A percentile compares a stretch with the other conserved stretches of the same genome.
phyloP scores from a whole-genome alignment of 257 asterid genomes.

The Plantago major region DNA sequence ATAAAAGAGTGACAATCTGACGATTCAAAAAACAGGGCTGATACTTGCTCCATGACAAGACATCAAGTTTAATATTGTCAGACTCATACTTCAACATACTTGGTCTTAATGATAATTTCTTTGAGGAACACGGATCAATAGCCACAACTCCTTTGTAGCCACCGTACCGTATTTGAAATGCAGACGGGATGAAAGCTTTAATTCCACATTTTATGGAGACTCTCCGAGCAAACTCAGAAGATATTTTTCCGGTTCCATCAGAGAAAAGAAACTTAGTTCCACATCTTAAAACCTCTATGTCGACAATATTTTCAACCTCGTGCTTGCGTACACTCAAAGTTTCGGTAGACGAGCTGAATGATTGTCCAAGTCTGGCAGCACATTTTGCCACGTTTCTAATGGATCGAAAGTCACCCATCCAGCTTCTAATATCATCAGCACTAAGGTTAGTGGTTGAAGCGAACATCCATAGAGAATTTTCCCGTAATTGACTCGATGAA shows the following conservation, averaged over 20 bases:
- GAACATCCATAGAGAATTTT: constrained; percentile 94
- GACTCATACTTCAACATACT: constrained; percentile 84
- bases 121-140: constrained; percentile 49
- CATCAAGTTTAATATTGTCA: constrained; percentile 56
- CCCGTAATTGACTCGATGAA: constrained; percentile 86
- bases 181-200: constrained; percentile 49
- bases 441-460: constrained; percentile 38
- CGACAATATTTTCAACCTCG: constrained; percentile 52
- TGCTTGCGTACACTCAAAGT: constrained; percentile 43
- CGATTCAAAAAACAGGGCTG: constrained; percentile 86
- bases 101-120: constrained; percentile 58
- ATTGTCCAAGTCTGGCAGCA: constrained; percentile 93
- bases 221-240: constrained; percentile 50
- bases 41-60: constrained; percentile 72
- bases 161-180: constrained; percentile 83
- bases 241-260: constrained; percentile 92
- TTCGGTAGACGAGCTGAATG: constrained; percentile 82
- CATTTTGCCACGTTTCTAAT: constrained; percentile 82
- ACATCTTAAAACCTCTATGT: constrained; percentile 23
- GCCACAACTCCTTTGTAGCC: constrained; percentile 95
- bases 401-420: constrained; percentile 79
- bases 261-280: constrained; percentile 52
- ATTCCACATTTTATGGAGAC: constrained; percentile 76
- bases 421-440: constrained; percentile 55
- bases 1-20: constrained; percentile 71